Evolutionary conservation across 2,329 filamentous ascomycete genomes (phyloP), one percentile per base, ranked within the genome.

Genomic region (Clarireedia paspali): DNA sequence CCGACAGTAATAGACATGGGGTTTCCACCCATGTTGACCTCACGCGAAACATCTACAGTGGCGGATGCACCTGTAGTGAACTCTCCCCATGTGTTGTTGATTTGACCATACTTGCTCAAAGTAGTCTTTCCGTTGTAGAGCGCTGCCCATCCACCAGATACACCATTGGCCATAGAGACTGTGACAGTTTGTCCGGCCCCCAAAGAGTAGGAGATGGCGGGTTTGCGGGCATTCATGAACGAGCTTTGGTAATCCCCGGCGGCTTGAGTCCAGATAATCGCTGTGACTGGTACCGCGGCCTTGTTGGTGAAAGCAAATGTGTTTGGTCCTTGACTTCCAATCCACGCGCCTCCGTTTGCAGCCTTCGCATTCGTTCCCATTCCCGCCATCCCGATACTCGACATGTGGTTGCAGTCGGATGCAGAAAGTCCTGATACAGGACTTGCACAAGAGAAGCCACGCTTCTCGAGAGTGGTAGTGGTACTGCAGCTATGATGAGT

Each of bases 61-160:
- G 57, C 57, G 42, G 30, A 57, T 38, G 36, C 45, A 27, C 54
- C 54, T 4, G 57, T 59, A 12, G 54, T 59, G 30, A 59, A 52
- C 40, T 59, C 57, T 27, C 57, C 57, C 57, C 57, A 59, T 6
- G 57, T 59, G 38, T 59, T 59, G 26, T 50, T 24, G 17, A 59
- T n/a, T 39, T 59, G 57, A 3, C 57, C 57, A 23, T 50, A 46
- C 2, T 40, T n/a, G 4, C 44, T 53, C 44, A 57, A 36, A 14
- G 44, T 57, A 3, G 55, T 57, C 26, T 53, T 24, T 5, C 45
- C 24, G 17, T 57, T 44, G 36, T 59, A 59, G 3, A 59, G 57
- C 26, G 49, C 57, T n/a, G 57, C 54, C 36, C 36, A 59, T 24
- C 53, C 57, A 10, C 48, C 57, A 4, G 54, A 57, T n/a, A 57